Evolutionary conservation across 1,284 basidiomycete genomes (phyloP).

Genomic region (Farysia itapuensis): DNA sequence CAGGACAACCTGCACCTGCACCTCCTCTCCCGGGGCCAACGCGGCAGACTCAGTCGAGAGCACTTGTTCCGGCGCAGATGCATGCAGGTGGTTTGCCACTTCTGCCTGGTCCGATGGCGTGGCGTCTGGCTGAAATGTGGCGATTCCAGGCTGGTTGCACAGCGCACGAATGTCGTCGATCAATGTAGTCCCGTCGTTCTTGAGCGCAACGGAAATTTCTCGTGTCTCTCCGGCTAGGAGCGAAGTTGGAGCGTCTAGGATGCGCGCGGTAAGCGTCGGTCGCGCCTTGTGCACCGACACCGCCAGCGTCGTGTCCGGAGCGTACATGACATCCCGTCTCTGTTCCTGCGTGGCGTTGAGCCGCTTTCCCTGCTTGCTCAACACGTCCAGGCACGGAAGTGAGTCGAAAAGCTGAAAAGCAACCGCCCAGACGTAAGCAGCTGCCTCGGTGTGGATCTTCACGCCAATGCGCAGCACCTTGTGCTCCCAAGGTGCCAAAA

Average conservation of each 20-base stretch:
- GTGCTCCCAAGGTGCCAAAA: slow-evolving; percentile 4
- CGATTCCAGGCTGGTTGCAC: slow-evolving; percentile 10
- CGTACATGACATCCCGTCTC: slow-evolving; percentile 61
- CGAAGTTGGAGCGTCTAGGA: slow-evolving; percentile 5
- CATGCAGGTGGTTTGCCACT: slow-evolving; percentile 42
- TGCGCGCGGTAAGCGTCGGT: slow-evolving; percentile 12
- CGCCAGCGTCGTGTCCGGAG: slow-evolving; percentile 59
- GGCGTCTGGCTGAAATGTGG: slow-evolving; percentile 36
- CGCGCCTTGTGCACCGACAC: slow-evolving; percentile 52
- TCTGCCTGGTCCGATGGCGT: not conserved
- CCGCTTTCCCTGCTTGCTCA: slow-evolving; percentile 61
- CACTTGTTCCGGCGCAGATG: slow-evolving; percentile 4
- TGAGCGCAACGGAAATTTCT: slow-evolving; percentile 10
- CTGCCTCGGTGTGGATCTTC: slow-evolving; percentile 5
- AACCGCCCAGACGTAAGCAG: slow-evolving; percentile 48
- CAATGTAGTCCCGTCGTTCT: slow-evolving; percentile 5
- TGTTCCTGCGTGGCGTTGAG: slow-evolving; percentile 62
- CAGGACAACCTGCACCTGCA: slow-evolving; percentile 4
- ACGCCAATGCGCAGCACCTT: slow-evolving; percentile 4
- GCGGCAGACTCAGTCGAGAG: not conserved
- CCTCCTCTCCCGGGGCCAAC: slow-evolving; percentile 23
- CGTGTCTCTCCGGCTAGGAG: slow-evolving; percentile 11
- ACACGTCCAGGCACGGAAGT: slow-evolving; percentile 60
- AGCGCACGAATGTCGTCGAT: slow-evolving; percentile 22
- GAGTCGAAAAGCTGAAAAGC: slow-evolving; percentile 62